Evolutionary conservation across 371 early-diverging fungal genomes (phyloP).

Genomic region (Rhizopus arrhizus): DNA sequence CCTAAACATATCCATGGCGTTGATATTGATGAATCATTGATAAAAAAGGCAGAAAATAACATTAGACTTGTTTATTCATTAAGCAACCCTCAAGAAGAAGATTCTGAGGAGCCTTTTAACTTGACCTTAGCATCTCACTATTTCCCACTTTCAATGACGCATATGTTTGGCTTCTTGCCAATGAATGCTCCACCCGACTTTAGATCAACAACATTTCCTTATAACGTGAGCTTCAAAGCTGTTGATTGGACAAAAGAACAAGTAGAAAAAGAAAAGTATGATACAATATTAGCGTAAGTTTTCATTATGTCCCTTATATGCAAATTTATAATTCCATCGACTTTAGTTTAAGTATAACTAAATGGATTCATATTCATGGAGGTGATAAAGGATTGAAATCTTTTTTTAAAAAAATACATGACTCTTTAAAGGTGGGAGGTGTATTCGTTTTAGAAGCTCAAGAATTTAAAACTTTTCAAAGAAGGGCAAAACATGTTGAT

Average conservation of each 20-base stretch:
- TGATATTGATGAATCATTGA: slow-evolving; percentile 76
- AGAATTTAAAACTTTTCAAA: slow-evolving; percentile 55
- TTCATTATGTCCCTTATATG: not conserved
- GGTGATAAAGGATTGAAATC: slow-evolving; percentile 76
- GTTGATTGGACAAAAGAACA: slow-evolving; percentile 37
- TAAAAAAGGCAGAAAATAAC: slow-evolving; percentile 62
- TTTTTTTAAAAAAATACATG: slow-evolving; percentile 70
- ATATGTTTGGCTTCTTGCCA: slow-evolving; percentile 59
- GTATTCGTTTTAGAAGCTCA: slow-evolving; percentile 78
- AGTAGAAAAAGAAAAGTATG: slow-evolving; percentile 34
- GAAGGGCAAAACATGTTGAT: slow-evolving; percentile 44
- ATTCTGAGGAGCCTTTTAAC: slow-evolving; percentile 20
- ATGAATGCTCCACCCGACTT: slow-evolving; percentile 29
- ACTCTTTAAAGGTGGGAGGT: slow-evolving; percentile 63
- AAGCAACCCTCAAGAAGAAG: slow-evolving; percentile 25
- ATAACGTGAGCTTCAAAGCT: slow-evolving; percentile 61
- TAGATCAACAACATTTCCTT: slow-evolving; percentile 54
- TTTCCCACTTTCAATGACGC: slow-evolving; percentile 65
- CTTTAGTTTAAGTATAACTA: slow-evolving; percentile 66
- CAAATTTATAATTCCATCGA: not conserved
- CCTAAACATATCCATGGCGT: slow-evolving; percentile 65
- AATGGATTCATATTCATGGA: slow-evolving; percentile 83
- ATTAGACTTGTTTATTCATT: slow-evolving; percentile 51
- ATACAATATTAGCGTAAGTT: slow-evolving; percentile 56
- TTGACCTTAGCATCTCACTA: slow-evolving; percentile 45